These are phyloP conservation scores for Aureobasidium zeae DNA, from an alignment of 2,329 filamentous ascomycete species.

Conservation along the genomic window DNA sequence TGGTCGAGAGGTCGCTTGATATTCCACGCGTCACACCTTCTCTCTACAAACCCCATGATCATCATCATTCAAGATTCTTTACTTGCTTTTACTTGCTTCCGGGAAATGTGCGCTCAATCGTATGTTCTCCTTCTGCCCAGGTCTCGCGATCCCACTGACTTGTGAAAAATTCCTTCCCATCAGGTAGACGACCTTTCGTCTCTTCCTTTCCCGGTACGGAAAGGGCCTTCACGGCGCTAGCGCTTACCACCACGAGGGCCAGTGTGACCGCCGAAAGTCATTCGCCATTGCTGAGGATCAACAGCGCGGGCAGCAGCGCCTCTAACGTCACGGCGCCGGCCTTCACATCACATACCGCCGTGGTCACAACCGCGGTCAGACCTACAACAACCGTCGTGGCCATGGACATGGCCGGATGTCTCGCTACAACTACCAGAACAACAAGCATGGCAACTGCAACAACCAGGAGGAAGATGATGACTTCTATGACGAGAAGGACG, in stretches of 20 bases:
- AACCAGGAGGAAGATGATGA: conserved; percentile 4
- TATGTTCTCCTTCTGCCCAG: too few relatives aligned
- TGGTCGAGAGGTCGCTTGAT: too few relatives aligned
- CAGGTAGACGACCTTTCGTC: too few relatives aligned
- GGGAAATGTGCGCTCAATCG: too few relatives aligned
- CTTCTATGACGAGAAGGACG: conserved; percentile 6
- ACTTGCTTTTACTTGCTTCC: too few relatives aligned
- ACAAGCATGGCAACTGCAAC: neutral
- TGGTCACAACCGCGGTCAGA: neutral
- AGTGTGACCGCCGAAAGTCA: conserved; percentile 71
- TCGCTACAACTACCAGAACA: neutral
- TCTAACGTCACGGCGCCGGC: neutral
- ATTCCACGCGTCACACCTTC: too few relatives aligned
- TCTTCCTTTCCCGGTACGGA: conserved; percentile 49
- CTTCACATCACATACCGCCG: neutral
- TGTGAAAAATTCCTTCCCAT: too few relatives aligned
- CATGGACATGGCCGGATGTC: neutral
- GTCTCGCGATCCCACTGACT: too few relatives aligned
- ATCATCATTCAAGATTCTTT: too few relatives aligned
- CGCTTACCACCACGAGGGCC: conserved; percentile 62
- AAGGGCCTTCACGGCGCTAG: conserved; percentile 63
- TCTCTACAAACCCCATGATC: too few relatives aligned
- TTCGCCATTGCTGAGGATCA: conserved; percentile 28
- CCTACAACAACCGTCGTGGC: neutral
- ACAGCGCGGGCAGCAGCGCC: conserved; percentile 1